These are phyloP conservation scores for Dalbergia cochinchinensis DNA, from an alignment of 306 rosid genomes.

Conservation along the genomic window DNA sequence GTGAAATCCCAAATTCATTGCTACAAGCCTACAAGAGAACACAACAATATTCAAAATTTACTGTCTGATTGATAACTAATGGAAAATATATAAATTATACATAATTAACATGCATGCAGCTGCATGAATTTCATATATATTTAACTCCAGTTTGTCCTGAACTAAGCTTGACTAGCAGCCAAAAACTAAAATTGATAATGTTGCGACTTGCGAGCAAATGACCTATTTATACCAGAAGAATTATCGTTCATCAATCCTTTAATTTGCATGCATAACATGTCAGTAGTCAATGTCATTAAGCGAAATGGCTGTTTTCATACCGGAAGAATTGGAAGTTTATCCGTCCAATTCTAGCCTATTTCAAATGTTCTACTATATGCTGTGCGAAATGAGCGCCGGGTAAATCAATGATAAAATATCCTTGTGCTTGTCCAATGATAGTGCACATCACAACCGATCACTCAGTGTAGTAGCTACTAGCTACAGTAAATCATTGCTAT, in stretches of 20 bases:
- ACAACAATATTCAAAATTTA: background rate
- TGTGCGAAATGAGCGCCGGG: background rate
- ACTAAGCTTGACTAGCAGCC: background rate
- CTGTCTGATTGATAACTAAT: background rate
- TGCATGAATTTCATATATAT: slow-evolving; percentile 28
- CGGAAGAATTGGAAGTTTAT: background rate
- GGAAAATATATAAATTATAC: background rate
- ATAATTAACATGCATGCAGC: background rate
- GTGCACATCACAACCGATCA: slow-evolving; percentile 11
- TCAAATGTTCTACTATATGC: background rate
- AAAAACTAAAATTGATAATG: background rate
- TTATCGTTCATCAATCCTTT: background rate
- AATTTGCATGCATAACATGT: background rate
- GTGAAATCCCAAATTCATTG: background rate
- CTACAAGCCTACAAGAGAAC: background rate
- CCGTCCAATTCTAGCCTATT: background rate
- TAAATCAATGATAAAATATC: background rate
- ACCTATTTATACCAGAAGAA: background rate
- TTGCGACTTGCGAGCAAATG: slow-evolving; percentile 4
- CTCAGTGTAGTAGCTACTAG: background rate
- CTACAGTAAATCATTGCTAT: background rate
- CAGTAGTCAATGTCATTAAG: background rate
- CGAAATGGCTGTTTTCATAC: background rate
- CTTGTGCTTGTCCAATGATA: slow-evolving; percentile 4
- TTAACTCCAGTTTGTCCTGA: background rate